Percentiles rank a stretch among this genome's conserved stretches.
Evolutionary conservation across 768 basidiomycete genomes (phyloP).

Genomic region (Suillus plorans): DNA sequence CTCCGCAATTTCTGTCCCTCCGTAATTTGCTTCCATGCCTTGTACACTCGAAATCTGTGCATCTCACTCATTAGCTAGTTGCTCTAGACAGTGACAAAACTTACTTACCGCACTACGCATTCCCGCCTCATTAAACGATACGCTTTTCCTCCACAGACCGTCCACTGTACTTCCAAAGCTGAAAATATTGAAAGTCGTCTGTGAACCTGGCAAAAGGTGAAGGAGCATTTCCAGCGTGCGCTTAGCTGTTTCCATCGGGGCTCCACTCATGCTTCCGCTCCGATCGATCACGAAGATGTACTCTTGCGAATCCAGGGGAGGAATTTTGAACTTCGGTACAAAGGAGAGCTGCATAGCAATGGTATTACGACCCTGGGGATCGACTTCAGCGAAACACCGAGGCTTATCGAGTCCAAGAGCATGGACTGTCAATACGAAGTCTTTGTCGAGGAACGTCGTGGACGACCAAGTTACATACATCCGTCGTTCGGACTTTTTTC

Average conservation of each 20-base stretch:
- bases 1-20: constrained; percentile 49
- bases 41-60: constrained; percentile 41
- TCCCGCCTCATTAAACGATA: constrained; percentile 27
- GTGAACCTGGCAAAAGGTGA: constrained; percentile 42
- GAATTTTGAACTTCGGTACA: constrained; percentile 51
- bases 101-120: constrained; percentile 37
- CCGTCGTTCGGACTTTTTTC: constrained; percentile 39
- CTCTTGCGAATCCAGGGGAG: constrained; percentile 46
- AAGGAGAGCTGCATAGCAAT: constrained; percentile 54
- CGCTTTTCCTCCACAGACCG: constrained; percentile 38
- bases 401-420: constrained; percentile 52
- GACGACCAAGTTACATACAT: constrained; percentile 42
- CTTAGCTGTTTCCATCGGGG: constrained; percentile 47
- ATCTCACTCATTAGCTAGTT: constrained; percentile 12
- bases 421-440: constrained; percentile 52
- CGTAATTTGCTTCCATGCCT: constrained; percentile 41
- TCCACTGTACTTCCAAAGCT: constrained; percentile 42
- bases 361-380: constrained; percentile 26
- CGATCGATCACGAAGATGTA: constrained; percentile 63
- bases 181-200: constrained; percentile 56
- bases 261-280: constrained; percentile 50
- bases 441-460: constrained; percentile 39
- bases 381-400: constrained; percentile 54
- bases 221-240: constrained; percentile 46
- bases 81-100: not conserved